phyloP scores from a whole-genome alignment of 106 monocot genomes.

The Ottelia alismoides region DNA sequence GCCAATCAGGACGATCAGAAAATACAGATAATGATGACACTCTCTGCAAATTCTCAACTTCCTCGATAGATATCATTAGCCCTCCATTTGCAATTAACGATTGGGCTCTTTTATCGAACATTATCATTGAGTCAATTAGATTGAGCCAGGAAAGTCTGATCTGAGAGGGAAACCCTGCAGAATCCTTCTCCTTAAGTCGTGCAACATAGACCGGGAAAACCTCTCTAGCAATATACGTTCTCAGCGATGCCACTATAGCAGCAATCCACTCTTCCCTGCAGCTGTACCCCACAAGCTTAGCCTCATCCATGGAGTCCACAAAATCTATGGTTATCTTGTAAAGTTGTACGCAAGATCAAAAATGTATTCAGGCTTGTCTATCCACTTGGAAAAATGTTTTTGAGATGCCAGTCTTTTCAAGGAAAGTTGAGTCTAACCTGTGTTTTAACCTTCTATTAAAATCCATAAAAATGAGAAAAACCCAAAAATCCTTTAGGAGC shows the following conservation, averaged over 20 bases:
- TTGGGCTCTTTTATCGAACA: slow-evolving; percentile 76
- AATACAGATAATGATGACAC: slow-evolving; percentile 73
- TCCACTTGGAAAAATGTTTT: slow-evolving; percentile 77
- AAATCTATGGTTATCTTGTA: slow-evolving; percentile 67
- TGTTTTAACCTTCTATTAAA: no score
- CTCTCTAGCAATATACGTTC: slow-evolving; percentile 72
- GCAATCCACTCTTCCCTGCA: slow-evolving; percentile 97
- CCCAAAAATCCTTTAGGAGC: no score
- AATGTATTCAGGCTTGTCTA: slow-evolving; percentile 85
- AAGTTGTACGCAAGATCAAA: slow-evolving; percentile 83
- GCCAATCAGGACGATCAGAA: slow-evolving; percentile 86
- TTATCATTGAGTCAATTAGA: slow-evolving; percentile 81
- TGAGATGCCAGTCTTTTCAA: slow-evolving; percentile 55
- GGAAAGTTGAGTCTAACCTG: no score
- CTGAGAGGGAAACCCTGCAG: slow-evolving; percentile 5
- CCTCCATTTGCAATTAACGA: slow-evolving; percentile 54
- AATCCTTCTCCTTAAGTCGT: slow-evolving; percentile 32
- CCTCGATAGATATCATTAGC: slow-evolving; percentile 33
- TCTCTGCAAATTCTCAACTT: slow-evolving; percentile 52
- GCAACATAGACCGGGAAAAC: slow-evolving; percentile 54
- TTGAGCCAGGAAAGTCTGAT: slow-evolving; percentile 57
- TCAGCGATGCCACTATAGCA: slow-evolving; percentile 55
- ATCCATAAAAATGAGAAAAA: no score
- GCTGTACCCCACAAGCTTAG: slow-evolving; percentile 77
- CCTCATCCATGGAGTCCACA: slow-evolving; percentile 90